These are phyloP conservation scores for Pseudopyrenochaeta lycopersici DNA, from an alignment of 2,329 filamentous ascomycete species.

Conservation along the genomic window DNA sequence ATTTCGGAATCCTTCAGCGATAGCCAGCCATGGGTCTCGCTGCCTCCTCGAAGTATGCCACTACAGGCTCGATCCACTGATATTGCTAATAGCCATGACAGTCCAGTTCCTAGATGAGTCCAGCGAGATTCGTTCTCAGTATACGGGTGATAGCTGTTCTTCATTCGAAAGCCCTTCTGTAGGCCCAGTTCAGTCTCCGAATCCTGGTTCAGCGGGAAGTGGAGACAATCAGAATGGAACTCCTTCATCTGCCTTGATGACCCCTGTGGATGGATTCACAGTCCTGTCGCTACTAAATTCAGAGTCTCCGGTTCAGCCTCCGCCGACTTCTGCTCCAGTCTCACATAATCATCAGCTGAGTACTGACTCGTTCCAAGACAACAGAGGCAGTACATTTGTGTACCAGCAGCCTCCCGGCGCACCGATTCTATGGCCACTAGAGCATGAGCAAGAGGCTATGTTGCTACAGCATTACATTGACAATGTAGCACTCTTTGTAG, in stretches of 20 bases:
- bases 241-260: conserved; percentile 24
- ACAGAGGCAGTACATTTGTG: conserved; percentile 29
- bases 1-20: conserved; percentile 43
- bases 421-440: conserved; percentile 45
- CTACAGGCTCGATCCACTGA: background rate
- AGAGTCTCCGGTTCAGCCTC: conserved; percentile 36
- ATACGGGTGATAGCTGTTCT: conserved; percentile 30
- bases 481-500: conserved; percentile 47
- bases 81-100: conserved; percentile 23
- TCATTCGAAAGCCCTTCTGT: conserved; percentile 20
- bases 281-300: conserved; percentile 46
- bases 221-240: conserved; percentile 24
- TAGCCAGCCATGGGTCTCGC: conserved; percentile 45
- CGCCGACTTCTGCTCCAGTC: conserved; percentile 17
- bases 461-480: conserved; percentile 48
- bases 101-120: conserved; percentile 50
- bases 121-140: conserved; percentile 42
- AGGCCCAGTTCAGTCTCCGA: conserved; percentile 19
- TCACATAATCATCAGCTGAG: conserved; percentile 21
- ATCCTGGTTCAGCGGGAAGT: conserved; percentile 15
- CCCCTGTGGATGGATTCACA: conserved; percentile 42
- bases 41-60: conserved; percentile 43
- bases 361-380: conserved; percentile 13
- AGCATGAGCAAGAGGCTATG: conserved; percentile 49
- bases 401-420: conserved; percentile 41